Evolutionary conservation across 371 early-diverging fungal genomes (phyloP).

Genomic region (Lichtheimia ramosa): DNA sequence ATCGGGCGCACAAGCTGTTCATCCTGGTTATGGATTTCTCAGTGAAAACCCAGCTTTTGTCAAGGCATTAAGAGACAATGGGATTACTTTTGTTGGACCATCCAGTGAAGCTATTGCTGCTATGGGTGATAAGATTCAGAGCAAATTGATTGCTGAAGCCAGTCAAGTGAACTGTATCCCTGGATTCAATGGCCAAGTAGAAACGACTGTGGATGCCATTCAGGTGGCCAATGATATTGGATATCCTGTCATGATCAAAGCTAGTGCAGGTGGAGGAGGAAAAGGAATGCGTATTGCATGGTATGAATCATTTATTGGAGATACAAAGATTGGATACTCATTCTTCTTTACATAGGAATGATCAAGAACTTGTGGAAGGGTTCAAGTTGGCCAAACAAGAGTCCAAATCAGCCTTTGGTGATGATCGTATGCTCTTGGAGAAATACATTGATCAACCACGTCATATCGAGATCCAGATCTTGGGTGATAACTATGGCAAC

Average conservation of each 20-base stretch:
- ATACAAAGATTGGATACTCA: conserved; percentile 1
- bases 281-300: conserved; percentile 84
- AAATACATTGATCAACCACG: conserved; percentile 86
- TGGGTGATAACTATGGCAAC: conserved; percentile 79
- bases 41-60: conserved; percentile 85
- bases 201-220: conserved; percentile 40
- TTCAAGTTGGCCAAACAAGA: conserved; percentile 82
- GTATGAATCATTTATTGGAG: conserved; percentile 20
- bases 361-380: conserved; percentile 73
- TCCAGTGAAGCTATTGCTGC: conserved; percentile 74
- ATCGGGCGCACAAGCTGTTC: conserved; percentile 77
- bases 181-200: conserved; percentile 66
- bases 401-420: conserved; percentile 83
- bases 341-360: conserved; percentile 32
- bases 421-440: conserved; percentile 86
- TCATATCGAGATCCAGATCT: conserved; percentile 85
- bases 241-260: conserved; percentile 86
- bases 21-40: conserved; percentile 88
- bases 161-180: conserved; percentile 70
- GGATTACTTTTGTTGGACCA: conserved; percentile 80
- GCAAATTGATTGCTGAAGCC: conserved; percentile 66
- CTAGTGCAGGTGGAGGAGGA: conserved; percentile 87
- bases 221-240: conserved; percentile 56
- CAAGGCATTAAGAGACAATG: conserved; percentile 53
- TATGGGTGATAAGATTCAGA: conserved; percentile 92